phyloP scores from a whole-genome alignment of 2,329 filamentous ascomycete genomes.

The Grosmannia penicillata region DNA sequence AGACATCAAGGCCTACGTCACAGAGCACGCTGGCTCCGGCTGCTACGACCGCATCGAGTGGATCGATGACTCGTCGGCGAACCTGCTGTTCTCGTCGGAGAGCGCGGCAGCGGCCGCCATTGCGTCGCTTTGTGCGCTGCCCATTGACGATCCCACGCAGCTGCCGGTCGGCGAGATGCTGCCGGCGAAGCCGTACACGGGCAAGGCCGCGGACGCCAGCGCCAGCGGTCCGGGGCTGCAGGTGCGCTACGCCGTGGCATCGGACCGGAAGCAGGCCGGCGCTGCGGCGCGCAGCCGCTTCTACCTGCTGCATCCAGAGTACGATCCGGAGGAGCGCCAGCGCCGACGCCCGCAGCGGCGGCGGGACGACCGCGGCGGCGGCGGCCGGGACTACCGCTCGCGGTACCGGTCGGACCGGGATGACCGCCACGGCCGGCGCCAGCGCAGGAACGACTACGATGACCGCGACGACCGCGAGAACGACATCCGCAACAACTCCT shows the following conservation, averaged over 20 bases:
- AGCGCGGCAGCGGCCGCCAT: constrained; percentile 38
- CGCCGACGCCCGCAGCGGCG: constrained; percentile 20
- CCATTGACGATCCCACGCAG: constrained; percentile 37
- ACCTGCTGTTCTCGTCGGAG: constrained; percentile 58
- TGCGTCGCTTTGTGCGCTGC: constrained; percentile 32
- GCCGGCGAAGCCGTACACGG: constrained; percentile 52
- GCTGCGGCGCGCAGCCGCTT: constrained; percentile 75
- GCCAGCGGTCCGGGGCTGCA: constrained; percentile 39
- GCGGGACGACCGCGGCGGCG: constrained; percentile 35
- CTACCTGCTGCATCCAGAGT: constrained; percentile 82
- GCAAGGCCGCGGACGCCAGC: constrained; percentile 49
- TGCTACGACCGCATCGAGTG: constrained; percentile 60
- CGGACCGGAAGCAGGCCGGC: constrained; percentile 66
- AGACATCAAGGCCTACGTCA: constrained; percentile 63
- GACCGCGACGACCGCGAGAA: constrained; percentile 29
- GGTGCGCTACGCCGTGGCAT: constrained; percentile 57
- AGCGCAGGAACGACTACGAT: constrained; percentile 19
- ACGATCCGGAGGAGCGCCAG: constrained; percentile 61
- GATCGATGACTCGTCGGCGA: constrained; percentile 88
- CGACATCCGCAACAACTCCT: constrained; percentile 36
- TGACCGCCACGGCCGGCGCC: constrained; percentile 5
- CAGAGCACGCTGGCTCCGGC: constrained; percentile 45
- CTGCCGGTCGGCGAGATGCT: constrained; percentile 49
- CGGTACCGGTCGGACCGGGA: constrained; percentile 12
- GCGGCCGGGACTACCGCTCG: constrained; percentile 23